These are phyloP conservation scores for Niebla homalea DNA, from an alignment of 495 filamentous ascomycete species.

Conservation along the genomic window DNA sequence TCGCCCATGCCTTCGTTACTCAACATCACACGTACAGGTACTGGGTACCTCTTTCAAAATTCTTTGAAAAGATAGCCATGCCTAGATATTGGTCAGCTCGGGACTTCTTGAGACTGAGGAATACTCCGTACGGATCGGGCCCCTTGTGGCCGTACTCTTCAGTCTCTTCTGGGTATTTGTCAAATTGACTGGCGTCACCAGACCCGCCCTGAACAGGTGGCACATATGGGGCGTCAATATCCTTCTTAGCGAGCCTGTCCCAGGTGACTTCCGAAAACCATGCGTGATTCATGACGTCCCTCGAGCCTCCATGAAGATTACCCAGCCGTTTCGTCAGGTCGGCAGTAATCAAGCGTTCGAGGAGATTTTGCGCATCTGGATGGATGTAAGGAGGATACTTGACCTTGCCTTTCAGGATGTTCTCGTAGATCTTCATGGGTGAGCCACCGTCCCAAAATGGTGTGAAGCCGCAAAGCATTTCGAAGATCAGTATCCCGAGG, in stretches of 20 bases:
- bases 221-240: constrained; percentile 96
- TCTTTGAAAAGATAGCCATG: constrained; percentile 61
- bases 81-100: constrained; percentile 27
- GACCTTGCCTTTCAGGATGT: constrained; percentile 83
- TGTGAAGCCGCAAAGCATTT: constrained; percentile 98
- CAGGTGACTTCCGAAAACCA: constrained; percentile 98
- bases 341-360: constrained; percentile 82
- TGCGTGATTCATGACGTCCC: constrained; percentile 85
- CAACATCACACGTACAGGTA: neutral
- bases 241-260: constrained; percentile 84
- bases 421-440: constrained; percentile 98
- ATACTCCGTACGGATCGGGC: constrained; percentile 62
- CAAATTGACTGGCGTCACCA: constrained; percentile 94
- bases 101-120: neutral
- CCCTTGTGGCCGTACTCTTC: constrained; percentile 73
- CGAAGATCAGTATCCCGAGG: constrained; percentile 92
- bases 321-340: constrained; percentile 92
- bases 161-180: constrained; percentile 93
- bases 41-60: constrained; percentile 27
- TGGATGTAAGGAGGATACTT: constrained; percentile 95
- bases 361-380: constrained; percentile 81
- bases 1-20: neutral
- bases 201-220: constrained; percentile 88
- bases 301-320: constrained; percentile 81
- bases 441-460: constrained; percentile 97